Evolutionary conservation across 1,284 basidiomycete genomes (phyloP).

Genomic region (Ceratobasidium sp.): DNA sequence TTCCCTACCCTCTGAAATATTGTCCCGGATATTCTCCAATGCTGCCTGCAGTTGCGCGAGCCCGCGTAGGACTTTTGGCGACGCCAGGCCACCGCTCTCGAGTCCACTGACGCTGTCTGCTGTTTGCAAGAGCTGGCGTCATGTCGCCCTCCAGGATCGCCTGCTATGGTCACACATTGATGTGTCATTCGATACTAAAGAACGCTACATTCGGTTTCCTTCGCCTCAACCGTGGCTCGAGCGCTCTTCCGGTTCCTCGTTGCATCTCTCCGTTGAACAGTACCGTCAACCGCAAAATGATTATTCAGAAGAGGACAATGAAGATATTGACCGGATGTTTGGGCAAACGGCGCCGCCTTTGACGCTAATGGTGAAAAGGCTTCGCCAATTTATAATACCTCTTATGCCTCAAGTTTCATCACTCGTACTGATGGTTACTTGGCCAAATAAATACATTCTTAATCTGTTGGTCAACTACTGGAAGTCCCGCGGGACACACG

Average conservation of each 20-base stretch:
- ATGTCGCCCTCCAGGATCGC: background rate
- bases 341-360: background rate
- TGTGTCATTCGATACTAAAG: background rate
- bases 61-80: no score
- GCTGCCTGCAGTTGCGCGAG: background rate
- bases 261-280: background rate
- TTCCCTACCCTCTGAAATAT: background rate
- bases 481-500: background rate
- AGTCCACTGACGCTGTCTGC: background rate
- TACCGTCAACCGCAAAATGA: background rate
- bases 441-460: background rate
- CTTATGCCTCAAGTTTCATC: background rate
- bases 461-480: background rate
- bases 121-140: background rate
- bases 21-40: background rate
- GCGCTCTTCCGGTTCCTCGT: background rate
- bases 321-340: background rate
- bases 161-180: conserved; percentile 15
- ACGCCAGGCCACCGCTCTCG: background rate
- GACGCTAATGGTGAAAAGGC: background rate
- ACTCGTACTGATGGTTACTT: background rate
- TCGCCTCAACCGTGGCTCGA: background rate
- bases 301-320: background rate
- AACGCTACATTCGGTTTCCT: background rate
- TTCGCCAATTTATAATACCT: background rate